phyloP scores from a whole-genome alignment of 441 rosid genomes.

The Hura crepitans region DNA sequence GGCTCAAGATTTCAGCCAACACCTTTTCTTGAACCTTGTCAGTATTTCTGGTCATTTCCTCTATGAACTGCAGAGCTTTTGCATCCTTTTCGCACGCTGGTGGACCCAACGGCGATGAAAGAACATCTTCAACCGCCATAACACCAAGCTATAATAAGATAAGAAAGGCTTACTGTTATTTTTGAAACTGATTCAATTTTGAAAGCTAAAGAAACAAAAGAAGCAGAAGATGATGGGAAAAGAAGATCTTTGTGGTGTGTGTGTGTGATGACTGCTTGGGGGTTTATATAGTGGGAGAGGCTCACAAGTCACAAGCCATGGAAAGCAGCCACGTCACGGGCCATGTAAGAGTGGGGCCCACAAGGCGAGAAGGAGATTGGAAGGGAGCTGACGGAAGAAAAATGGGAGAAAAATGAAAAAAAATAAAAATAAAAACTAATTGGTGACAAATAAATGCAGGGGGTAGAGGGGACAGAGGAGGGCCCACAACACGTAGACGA shows the following conservation, averaged over 20 bases:
- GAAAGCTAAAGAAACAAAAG: neutral
- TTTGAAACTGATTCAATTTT: no score
- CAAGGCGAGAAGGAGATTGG: neutral
- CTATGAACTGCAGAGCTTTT: slow-evolving; percentile 65
- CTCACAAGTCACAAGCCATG: neutral
- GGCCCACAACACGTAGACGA: slow-evolving; percentile 49
- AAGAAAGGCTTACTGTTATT: neutral
- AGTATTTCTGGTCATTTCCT: slow-evolving; percentile 74
- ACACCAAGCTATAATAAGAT: neutral
- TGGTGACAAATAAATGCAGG: slow-evolving; percentile 30
- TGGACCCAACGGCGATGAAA: slow-evolving; percentile 66
- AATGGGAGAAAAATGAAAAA: neutral
- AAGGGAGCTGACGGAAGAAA: slow-evolving; percentile 1
- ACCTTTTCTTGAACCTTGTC: slow-evolving; percentile 59
- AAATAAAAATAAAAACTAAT: neutral
- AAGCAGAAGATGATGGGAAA: neutral
- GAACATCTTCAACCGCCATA: slow-evolving; percentile 72
- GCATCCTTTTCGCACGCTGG: slow-evolving; percentile 76
- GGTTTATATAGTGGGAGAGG: slow-evolving; percentile 46
- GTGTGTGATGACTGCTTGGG: slow-evolving; percentile 17
- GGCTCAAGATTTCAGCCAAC: slow-evolving; percentile 56
- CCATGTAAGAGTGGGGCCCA: slow-evolving; percentile 22
- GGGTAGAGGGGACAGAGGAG: slow-evolving; percentile 38
- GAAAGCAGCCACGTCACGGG: slow-evolving; percentile 33
- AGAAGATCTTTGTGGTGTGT: neutral